Evolutionary conservation across 169 alveolate genomes (phyloP), one percentile per base, ranked within the genome.

Genomic region (Eimeria necatrix): DNA sequence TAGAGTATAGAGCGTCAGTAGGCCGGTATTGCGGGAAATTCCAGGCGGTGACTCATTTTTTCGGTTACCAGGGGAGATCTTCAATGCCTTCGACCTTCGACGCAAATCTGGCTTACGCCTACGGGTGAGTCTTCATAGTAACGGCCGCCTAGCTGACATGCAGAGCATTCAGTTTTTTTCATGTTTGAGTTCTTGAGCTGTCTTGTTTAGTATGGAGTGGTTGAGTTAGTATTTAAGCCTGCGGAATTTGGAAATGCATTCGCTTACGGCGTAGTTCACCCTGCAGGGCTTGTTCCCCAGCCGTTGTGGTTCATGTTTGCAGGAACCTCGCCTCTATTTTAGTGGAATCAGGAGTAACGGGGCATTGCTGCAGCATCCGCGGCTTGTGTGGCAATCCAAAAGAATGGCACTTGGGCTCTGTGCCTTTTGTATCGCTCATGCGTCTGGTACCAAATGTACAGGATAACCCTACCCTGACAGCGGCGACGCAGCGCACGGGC

Each of bases 41-140:
- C 95, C 98, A 98, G 94, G 99, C 99, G 48, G 99, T 99, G 71
- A 97, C 99, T 16, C 99, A 99, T 94, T 99, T 97, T 97, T 99
- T 99, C 96, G 99, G 99, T 18, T 99, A 99, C 97, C 99, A 99
- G 96, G 99, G 99, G 24, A 97, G 99, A 81, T 98, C 99, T 88
- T 98, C 99, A n/a, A 97, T 98, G 97, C 99, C 99, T 48, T 97
- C 99, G 2, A 98, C 97, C 52, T 99, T 99, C 93, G 99, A 99
- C 96, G 97, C 99, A 61, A 97, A 98, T 68, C 97, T 99, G 80
- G 99, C 99, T 9, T 98, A 97, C 93, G 98, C 99, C 46, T 98
- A 98, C 96, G 99, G 99, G 95, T 94, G n/a, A 5, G 84, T 74
- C 41, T 32, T 32, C 41, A 2, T 32, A 2, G 41, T 32, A 32